phyloP scores from a whole-genome alignment of 305 asterid species.

The Fraxinus sp. region DNA sequence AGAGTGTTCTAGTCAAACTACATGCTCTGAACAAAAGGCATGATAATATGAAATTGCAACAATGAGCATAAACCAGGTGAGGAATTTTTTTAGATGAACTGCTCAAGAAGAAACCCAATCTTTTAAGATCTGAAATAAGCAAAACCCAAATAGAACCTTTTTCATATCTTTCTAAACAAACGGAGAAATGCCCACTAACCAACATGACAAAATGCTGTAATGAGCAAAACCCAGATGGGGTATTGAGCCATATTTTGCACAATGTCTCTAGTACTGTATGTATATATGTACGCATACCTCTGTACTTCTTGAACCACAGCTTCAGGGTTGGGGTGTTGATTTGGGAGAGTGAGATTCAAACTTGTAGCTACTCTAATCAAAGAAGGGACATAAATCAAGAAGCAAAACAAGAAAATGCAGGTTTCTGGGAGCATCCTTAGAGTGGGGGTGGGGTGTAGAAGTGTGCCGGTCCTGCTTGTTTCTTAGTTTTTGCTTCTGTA shows the following conservation, averaged over 20 bases:
- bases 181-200: constrained; percentile 11
- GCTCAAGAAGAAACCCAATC: constrained; percentile 19
- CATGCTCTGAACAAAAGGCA: not conserved
- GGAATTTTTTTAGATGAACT: constrained; percentile 6
- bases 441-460: constrained; percentile 28
- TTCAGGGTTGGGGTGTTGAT: constrained; percentile 92
- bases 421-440: constrained; percentile 50
- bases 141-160: constrained; percentile 32
- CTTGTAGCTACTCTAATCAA: constrained; percentile 32
- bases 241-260: constrained; percentile 14
- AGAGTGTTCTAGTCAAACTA: not conserved
- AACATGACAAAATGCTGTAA: constrained; percentile 12
- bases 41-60: not conserved
- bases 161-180: constrained; percentile 7
- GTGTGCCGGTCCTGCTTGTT: constrained; percentile 28
- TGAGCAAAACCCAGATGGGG: constrained; percentile 19
- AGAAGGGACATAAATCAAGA: constrained; percentile 39
- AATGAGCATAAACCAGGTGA: constrained; percentile 23
- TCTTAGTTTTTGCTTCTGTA: constrained; percentile 22
- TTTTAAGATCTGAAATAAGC: constrained; percentile 8
- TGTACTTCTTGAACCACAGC: constrained; percentile 69
- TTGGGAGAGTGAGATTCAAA: constrained; percentile 67
- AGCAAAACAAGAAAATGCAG: constrained; percentile 43
- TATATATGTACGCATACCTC: constrained; percentile 41
- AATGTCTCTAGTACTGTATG: constrained; percentile 15